Conservation (phyloP, 208 protist species). For the Tritrichomonas foetus region DNA sequence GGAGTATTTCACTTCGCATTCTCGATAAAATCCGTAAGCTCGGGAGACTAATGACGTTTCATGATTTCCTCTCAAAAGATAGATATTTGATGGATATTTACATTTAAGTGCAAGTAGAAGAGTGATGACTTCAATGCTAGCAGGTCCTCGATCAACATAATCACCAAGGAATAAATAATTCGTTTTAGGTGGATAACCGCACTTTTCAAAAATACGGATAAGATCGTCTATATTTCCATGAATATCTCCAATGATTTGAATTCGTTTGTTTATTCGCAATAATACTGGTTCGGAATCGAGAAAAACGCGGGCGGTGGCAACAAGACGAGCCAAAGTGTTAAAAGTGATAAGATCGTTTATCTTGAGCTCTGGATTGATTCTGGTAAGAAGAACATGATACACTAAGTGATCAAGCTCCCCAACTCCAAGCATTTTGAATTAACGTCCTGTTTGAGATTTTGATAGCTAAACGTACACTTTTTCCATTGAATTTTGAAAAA, state of each 20-base stretch:
- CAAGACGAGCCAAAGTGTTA: no score
- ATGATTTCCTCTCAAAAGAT: conserved; percentile 28
- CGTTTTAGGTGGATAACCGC: not conserved
- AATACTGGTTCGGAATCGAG: not conserved
- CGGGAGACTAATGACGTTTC: not conserved
- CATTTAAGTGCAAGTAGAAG: not conserved
- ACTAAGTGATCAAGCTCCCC: conserved; percentile 45
- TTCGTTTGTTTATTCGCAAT: not conserved
- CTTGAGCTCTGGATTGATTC: no score
- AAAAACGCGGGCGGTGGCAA: no score
- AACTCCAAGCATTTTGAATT: conserved; percentile 84
- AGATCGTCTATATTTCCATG: conserved; percentile 39
- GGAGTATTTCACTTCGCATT: not conserved
- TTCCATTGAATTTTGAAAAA: no score
- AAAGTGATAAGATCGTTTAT: no score
- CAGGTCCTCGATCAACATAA: not conserved
- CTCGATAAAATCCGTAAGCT: not conserved
- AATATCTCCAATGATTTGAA: not conserved
- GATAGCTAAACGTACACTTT: no score
- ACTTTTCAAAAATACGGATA: not conserved
- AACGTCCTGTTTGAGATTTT: conserved; percentile 71
- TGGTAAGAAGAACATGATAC: no score
- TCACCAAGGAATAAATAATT: conserved; percentile 18
- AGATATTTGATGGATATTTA: not conserved
- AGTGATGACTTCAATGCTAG: not conserved